Evolutionary conservation across 345 rosid genomes (phyloP).

Genomic region (Eucalyptus marginata): DNA sequence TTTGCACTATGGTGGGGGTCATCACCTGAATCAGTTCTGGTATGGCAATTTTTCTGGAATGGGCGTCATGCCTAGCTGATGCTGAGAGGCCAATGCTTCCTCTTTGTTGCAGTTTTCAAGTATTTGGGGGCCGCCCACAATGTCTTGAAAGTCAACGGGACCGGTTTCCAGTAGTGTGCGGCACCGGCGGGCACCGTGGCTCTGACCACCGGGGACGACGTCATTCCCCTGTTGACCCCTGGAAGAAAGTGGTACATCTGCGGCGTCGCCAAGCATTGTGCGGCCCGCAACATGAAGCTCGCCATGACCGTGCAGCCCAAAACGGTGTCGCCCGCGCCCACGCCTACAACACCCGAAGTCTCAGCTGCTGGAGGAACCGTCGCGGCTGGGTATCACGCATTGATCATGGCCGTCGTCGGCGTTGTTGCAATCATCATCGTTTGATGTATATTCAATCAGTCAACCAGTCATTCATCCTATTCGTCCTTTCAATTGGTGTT

Average conservation of each 20-base stretch:
- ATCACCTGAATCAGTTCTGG: background rate
- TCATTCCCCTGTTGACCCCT: background rate
- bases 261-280: background rate
- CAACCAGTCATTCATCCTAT: background rate
- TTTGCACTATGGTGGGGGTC: background rate
- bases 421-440: background rate
- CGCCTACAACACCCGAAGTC: background rate
- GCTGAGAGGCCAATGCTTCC: background rate
- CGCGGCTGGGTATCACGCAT: no score
- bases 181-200: background rate
- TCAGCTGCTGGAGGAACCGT: background rate
- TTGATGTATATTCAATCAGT: background rate
- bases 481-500: background rate
- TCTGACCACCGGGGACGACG: background rate
- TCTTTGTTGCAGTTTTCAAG: background rate
- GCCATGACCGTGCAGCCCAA: background rate
- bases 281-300: background rate
- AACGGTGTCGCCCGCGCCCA: background rate
- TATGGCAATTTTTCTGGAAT: background rate
- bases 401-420: background rate
- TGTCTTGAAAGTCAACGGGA: background rate
- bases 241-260: slow-evolving; percentile 6
- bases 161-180: background rate
- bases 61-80: background rate
- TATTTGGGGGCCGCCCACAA: slow-evolving; percentile 7